phyloP scores from a whole-genome alignment of 257 asterid genomes.

The Solanum dulcamara region DNA sequence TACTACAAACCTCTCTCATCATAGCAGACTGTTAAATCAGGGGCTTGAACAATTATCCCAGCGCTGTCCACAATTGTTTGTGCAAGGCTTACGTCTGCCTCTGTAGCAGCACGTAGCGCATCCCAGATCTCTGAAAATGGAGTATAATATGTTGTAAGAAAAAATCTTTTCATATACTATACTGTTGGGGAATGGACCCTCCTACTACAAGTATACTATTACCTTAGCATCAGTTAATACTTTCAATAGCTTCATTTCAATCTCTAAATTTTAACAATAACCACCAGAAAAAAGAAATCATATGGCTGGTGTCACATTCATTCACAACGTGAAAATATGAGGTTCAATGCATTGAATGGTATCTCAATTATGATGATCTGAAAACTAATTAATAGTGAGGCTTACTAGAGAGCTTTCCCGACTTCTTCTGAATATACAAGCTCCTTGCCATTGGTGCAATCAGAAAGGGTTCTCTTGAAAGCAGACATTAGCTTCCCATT shows the following conservation, averaged over 20 bases:
- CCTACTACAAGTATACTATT: background rate
- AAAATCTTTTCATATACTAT: background rate
- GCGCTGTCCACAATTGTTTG: conserved; percentile 55
- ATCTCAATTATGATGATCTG: background rate
- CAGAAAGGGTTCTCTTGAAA: background rate
- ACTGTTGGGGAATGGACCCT: background rate
- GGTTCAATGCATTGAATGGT: background rate
- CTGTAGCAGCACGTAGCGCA: conserved; percentile 76
- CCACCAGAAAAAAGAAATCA: background rate
- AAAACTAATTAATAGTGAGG: background rate
- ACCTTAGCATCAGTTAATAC: background rate
- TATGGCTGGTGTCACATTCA: background rate
- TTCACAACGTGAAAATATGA: background rate
- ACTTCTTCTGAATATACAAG: background rate
- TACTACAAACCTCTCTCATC: conserved; percentile 65
- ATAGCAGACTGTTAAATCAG: conserved; percentile 80
- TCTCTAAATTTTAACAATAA: background rate
- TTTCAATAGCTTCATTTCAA: background rate
- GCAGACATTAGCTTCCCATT: background rate
- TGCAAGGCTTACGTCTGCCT: conserved; percentile 43
- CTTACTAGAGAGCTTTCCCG: background rate
- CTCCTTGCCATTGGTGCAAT: background rate
- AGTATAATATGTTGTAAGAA: background rate
- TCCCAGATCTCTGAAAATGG: conserved; percentile 59
- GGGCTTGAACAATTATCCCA: conserved; percentile 57